These are phyloP conservation scores for Fusarium beomiforme DNA, from an alignment of 2,329 filamentous ascomycete species.

Conservation along the genomic window DNA sequence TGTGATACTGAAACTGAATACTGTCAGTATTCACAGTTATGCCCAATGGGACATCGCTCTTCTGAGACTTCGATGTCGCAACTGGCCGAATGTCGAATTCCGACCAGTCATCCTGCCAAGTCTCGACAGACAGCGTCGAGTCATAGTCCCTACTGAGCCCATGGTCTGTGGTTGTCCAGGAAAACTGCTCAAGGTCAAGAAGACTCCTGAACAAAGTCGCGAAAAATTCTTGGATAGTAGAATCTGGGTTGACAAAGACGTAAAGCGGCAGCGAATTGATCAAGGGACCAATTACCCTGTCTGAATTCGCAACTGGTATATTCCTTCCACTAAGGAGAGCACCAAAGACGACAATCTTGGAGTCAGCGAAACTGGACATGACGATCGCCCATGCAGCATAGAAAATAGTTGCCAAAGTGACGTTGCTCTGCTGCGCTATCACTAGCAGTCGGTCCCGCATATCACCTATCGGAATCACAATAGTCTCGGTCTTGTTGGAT, in stretches of 20 bases:
- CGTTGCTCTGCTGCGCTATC: neutral
- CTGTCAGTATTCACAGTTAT: neutral
- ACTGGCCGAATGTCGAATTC: neutral
- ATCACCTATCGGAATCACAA: neutral
- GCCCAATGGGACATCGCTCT: neutral
- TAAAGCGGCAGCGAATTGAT: neutral
- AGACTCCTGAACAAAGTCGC: neutral
- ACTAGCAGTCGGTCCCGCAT: neutral
- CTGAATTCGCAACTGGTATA: neutral
- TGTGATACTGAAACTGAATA: neutral
- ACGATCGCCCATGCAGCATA: neutral
- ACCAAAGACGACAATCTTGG: neutral
- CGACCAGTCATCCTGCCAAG: neutral
- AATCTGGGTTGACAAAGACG: neutral
- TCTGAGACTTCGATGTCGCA: neutral
- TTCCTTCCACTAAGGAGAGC: neutral
- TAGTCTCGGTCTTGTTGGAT: neutral
- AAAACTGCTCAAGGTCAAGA: neutral
- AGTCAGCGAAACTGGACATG: neutral
- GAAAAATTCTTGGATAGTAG: neutral
- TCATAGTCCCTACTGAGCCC: neutral
- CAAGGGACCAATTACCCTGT: neutral
- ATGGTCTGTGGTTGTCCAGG: neutral
- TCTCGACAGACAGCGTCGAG: neutral
- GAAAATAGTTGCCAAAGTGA: neutral